phyloP scores from a whole-genome alignment of 2,329 filamentous ascomycete species.

The Ascochyta lentis region DNA sequence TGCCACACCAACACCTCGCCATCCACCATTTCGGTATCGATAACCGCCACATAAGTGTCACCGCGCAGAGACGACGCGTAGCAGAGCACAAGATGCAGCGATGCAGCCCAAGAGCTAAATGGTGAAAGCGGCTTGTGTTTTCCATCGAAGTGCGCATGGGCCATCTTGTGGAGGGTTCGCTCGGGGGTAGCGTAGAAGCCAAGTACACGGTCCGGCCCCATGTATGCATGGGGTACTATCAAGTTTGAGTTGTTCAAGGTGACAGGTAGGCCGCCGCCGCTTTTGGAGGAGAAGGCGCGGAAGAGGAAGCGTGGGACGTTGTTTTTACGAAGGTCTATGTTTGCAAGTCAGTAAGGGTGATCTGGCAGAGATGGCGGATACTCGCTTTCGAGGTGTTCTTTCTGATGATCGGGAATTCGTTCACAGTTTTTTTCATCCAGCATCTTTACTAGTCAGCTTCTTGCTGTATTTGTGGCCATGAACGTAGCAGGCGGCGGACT shows the following conservation, averaged over 20 bases:
- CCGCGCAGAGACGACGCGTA: not conserved
- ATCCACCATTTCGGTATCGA: not conserved
- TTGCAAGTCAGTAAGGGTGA: no score
- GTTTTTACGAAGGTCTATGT: not conserved
- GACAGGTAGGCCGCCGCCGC: no score
- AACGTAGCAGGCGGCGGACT: no score
- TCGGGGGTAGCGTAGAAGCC: not conserved
- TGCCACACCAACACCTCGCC: not conserved
- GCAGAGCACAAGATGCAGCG: not conserved
- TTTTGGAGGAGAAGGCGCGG: not conserved
- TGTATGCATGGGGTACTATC: not conserved
- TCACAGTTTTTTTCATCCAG: no score
- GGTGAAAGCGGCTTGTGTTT: not conserved
- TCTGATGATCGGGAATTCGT: no score
- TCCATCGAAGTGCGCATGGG: not conserved
- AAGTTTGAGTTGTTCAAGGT: not conserved
- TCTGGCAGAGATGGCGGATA: no score
- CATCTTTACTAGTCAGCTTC: no score
- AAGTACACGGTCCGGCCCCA: not conserved
- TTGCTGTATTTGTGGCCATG: no score
- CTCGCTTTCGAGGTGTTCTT: no score
- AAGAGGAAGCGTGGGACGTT: not conserved
- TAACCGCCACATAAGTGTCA: not conserved
- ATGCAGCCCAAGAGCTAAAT: not conserved
- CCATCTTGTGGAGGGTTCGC: not conserved